phyloP scores from a whole-genome alignment of 768 basidiomycete genomes.

The Boletus fagicola region DNA sequence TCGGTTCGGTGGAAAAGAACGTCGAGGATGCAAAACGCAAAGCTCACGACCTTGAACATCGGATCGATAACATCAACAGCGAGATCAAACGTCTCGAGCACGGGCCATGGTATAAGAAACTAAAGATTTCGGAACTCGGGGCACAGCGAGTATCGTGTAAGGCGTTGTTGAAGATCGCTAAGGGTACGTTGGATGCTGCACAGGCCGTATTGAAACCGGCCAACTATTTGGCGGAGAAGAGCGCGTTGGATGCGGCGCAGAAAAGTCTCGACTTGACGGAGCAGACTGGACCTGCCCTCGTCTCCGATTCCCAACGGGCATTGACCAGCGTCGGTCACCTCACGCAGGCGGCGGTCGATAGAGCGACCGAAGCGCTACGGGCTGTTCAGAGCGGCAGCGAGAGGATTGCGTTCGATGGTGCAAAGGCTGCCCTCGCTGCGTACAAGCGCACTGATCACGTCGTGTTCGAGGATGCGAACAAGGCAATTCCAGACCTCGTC shows the following conservation, averaged over 20 bases:
- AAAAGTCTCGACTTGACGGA: background rate
- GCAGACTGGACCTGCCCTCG: background rate
- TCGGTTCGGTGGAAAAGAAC: no score
- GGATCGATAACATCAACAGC: no score
- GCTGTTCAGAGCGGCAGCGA: background rate
- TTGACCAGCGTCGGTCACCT: background rate
- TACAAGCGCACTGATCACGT: slow-evolving; percentile 1
- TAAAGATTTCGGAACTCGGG: no score
- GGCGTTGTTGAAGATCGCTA: no score
- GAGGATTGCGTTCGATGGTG: background rate
- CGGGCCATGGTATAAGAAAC: no score
- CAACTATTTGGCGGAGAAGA: background rate
- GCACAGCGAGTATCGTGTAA: no score
- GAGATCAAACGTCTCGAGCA: no score
- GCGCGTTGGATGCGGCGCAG: background rate
- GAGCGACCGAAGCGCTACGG: background rate
- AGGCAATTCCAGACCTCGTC: background rate
- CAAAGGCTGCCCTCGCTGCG: background rate
- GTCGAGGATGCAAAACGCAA: no score
- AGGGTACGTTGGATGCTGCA: background rate
- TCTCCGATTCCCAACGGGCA: background rate
- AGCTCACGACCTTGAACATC: no score
- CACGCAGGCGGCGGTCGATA: background rate
- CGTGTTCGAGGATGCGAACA: background rate
- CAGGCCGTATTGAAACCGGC: background rate